phyloP scores from a whole-genome alignment of 192 early-diverging fungal genomes.

The Entomortierella parvispora region DNA sequence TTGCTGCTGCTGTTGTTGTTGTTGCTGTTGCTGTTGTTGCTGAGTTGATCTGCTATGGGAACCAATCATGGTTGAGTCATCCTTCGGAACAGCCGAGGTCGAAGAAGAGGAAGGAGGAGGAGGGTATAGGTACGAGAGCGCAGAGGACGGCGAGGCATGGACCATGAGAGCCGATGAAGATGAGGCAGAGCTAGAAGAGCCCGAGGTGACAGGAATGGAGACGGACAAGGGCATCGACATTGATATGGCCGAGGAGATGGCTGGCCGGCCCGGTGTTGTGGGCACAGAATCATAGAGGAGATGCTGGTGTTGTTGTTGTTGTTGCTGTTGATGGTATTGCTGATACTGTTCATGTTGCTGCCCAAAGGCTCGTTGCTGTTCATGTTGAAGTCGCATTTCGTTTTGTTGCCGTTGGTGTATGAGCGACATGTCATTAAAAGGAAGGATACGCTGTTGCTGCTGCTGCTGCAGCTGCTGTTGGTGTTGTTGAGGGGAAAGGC shows the following conservation, averaged over 20 bases:
- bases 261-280: constrained; percentile 13
- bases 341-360: constrained; percentile 12
- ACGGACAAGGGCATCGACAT: constrained; percentile 29
- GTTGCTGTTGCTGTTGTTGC: background rate
- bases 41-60: background rate
- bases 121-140: background rate
- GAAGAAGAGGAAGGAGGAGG: background rate
- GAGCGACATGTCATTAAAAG: constrained; percentile 16
- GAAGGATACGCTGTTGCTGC: constrained; percentile 24
- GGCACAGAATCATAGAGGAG: constrained; percentile 25
- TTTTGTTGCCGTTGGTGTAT: constrained; percentile 30
- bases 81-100: background rate
- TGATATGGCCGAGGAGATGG: constrained; percentile 31
- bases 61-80: constrained; percentile 19
- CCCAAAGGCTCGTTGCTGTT: constrained; percentile 23
- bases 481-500: background rate
- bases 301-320: background rate
- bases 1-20: background rate
- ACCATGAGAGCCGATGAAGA: background rate
- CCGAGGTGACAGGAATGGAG: constrained; percentile 22
- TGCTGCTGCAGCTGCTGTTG: too few species aligned
- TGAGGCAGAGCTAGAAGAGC: constrained; percentile 6
- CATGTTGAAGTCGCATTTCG: constrained; percentile 20
- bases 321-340: background rate
- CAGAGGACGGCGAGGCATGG: background rate